Evolutionary conservation across 148 eudicot species (phyloP), one percentile per base, ranked within the genome.

Genomic region (Drosera capensis): DNA sequence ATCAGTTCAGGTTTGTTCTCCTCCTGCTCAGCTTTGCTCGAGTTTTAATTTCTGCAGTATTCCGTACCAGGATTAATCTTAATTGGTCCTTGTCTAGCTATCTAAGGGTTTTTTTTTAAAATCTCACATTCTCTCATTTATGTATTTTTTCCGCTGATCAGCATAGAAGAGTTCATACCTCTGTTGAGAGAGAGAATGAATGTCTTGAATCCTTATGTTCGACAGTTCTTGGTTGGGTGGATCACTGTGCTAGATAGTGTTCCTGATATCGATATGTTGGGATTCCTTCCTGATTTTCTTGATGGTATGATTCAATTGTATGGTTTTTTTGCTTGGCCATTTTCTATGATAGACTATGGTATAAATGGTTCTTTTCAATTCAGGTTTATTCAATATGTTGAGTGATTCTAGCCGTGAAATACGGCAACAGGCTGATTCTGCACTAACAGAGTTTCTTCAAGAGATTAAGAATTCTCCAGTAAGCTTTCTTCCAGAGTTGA

Each of bases 221-320:
- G 99, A 53, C 99, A 85, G 52, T 90, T 90, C 64, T 66, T 90
- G 73, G 99, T 90, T 13, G 99, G 95, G 45, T 90, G 99, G 99
- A 90, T 90, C 63, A 90, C 99, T 22, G 99, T 90, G 37, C 52
- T 90, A 52, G 99, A 90, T 67, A 90, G 99, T 56, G 95, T 85
- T 57, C 99, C 99, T 17, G 99, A 85, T 51, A 80, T 90, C 34
- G 99, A 90, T 62, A 90, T 90, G 99, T 65, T 90, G 57, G 99
- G 99, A 45, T 90, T 90, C 64, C 99, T 90, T 70, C 99, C 99
- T 50, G 99, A 90, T 74, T 85, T 90, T 74, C 95, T 90, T 46
- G 99, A 90, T 65, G 99, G 99, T 90, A 73, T 54, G 59, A 43
- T 37, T 46, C 56, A 35, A 20, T 11, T 1, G 48, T 37, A 18